phyloP scores from a whole-genome alignment of 805 yeast species.

The Helenozyma rhizophorensis region DNA sequence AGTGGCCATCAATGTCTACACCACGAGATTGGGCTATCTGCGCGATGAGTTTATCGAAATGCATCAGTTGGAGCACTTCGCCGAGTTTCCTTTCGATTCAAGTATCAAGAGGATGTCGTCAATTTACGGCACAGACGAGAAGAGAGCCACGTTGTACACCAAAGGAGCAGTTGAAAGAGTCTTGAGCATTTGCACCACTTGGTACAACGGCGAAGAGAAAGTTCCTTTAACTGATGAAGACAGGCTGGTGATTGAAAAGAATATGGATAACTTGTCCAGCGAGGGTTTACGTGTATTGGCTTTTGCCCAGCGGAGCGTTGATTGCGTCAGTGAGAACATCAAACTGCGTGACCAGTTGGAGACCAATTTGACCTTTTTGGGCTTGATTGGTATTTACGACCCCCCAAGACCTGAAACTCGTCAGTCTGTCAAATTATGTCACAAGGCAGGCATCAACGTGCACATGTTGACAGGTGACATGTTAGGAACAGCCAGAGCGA shows the following conservation, averaged over 20 bases:
- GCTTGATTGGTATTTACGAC: conserved; percentile 74
- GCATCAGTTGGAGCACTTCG: conserved; percentile 37
- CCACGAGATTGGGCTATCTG: conserved; percentile 51
- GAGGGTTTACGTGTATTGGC: conserved; percentile 74
- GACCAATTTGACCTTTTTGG: conserved; percentile 50
- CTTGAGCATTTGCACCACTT: conserved; percentile 47
- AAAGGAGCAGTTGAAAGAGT: conserved; percentile 80
- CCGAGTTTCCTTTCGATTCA: conserved; percentile 74
- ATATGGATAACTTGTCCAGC: conserved; percentile 55
- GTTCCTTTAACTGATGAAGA: conserved; percentile 39
- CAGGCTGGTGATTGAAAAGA: conserved; percentile 41
- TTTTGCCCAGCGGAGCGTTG: conserved; percentile 47
- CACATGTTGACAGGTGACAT: conserved; percentile 84
- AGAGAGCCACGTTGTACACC: conserved; percentile 38
- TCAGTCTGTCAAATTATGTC: conserved; percentile 61
- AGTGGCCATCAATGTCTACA: conserved; percentile 79
- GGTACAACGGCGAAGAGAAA: conserved; percentile 31
- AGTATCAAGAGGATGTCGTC: conserved; percentile 71
- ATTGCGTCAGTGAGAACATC: conserved; percentile 11
- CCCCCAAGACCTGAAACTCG: conserved; percentile 74
- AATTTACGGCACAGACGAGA: conserved; percentile 33
- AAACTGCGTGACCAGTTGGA: conserved; percentile 43
- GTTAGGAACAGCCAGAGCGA: conserved; percentile 72
- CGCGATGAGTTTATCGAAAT: conserved; percentile 24
- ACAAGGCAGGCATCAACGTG: conserved; percentile 71